Conservation (phyloP, 495 filamentous ascomycete genomes). For the Xylaria flabelliformis region DNA sequence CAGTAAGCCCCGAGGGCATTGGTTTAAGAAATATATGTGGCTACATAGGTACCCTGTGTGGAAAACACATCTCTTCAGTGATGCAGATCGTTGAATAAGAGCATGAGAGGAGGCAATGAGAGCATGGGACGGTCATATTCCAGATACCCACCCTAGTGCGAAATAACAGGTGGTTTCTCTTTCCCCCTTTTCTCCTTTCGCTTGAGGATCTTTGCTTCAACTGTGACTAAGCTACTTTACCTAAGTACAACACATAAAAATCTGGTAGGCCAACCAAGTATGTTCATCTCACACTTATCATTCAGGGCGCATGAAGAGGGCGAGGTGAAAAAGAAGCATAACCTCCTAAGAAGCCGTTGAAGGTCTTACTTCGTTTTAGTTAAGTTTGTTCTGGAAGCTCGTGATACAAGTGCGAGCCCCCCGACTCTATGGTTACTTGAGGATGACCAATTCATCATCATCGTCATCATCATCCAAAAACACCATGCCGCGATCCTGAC, state of each 20-base stretch:
- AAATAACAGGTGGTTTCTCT: neutral
- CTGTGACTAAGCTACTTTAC: neutral
- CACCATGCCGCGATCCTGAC: conserved; percentile 41
- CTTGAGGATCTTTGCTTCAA: neutral
- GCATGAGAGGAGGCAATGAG: too few species aligned
- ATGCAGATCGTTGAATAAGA: too few species aligned
- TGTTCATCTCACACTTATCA: neutral
- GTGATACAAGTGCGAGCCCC: neutral
- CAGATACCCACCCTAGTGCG: neutral
- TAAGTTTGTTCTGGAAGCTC: neutral
- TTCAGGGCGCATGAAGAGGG: neutral
- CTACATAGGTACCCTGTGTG: neutral
- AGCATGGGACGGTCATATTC: neutral
- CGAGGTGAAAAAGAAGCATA: neutral
- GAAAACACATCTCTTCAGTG: neutral
- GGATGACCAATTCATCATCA: conserved; percentile 47
- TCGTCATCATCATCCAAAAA: conserved; percentile 55
- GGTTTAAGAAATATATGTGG: neutral
- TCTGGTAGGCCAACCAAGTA: neutral
- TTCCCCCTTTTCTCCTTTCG: neutral
- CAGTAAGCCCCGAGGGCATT: too few species aligned
- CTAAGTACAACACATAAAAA: neutral
- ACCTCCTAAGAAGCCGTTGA: neutral
- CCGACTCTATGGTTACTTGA: conserved; percentile 17
- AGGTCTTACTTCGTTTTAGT: neutral